Conservation (phyloP, 176 grass and related monocot species). For the Avena atlantica region DNA sequence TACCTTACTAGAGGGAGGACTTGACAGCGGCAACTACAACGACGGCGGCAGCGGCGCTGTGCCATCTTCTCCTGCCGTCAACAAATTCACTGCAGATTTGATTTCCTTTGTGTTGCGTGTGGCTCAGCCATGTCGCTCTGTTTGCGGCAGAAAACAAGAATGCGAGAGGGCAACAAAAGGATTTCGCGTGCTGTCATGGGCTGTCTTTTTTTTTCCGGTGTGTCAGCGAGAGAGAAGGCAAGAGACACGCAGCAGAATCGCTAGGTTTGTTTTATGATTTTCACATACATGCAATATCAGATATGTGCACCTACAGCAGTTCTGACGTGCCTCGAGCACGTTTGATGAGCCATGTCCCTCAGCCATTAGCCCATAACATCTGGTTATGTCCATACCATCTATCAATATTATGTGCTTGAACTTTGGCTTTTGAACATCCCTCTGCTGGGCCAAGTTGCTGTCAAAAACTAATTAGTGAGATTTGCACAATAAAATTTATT, state of each 20-base stretch:
- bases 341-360: background rate
- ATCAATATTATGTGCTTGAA: conserved; percentile 18
- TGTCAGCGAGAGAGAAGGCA: background rate
- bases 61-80: background rate
- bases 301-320: background rate
- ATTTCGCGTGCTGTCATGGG: background rate
- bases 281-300: background rate
- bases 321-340: background rate
- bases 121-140: background rate
- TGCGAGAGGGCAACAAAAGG: background rate
- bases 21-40: background rate
- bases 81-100: background rate
- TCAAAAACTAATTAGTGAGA: conserved; percentile 32
- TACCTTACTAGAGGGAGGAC: background rate
- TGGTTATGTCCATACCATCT: background rate
- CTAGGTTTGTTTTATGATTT: background rate
- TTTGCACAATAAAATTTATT: conserved; percentile 18
- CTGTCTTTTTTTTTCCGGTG: background rate
- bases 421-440: background rate
- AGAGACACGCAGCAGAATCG: background rate
- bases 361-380: conserved; percentile 10
- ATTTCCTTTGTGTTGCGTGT: background rate
- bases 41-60: background rate
- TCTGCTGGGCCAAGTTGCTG: conserved; percentile 16
- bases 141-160: background rate